These are phyloP conservation scores for Neurospora intermedia DNA, from an alignment of 495 filamentous ascomycete genomes.

Conservation along the genomic window DNA sequence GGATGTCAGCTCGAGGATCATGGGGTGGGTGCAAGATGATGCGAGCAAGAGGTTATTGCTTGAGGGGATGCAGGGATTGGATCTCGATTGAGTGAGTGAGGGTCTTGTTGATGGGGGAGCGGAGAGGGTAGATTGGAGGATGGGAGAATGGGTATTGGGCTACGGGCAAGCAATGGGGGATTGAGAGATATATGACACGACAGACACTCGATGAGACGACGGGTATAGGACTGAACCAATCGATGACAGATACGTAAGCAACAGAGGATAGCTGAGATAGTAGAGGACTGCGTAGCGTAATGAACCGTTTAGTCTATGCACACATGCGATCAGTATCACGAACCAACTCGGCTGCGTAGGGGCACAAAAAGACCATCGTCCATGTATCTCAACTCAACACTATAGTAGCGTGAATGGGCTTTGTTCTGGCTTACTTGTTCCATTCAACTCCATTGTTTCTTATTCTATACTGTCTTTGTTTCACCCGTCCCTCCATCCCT, in stretches of 20 bases:
- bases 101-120: background rate
- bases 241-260: background rate
- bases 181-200: background rate
- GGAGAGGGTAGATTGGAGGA: background rate
- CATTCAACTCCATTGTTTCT: background rate
- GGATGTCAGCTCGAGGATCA: conserved; percentile 59
- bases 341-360: background rate
- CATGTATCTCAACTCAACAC: background rate
- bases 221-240: background rate
- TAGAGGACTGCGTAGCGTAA: background rate
- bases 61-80: conserved; percentile 9
- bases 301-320: background rate
- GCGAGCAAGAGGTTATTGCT: conserved; percentile 24
- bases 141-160: background rate
- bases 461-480: background rate
- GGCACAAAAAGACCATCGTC: background rate
- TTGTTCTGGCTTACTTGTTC: background rate
- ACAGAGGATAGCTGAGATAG: background rate
- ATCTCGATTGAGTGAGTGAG: background rate
- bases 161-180: background rate
- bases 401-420: background rate
- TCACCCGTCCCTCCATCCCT: background rate
- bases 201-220: background rate
- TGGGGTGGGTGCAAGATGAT: conserved; percentile 61
- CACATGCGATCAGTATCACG: background rate